Percentiles rank a stretch among this genome's conserved stretches.
phyloP scores from a whole-genome alignment of 1,284 basidiomycete species.

The Sporisorium iseilematis-ciliati region DNA sequence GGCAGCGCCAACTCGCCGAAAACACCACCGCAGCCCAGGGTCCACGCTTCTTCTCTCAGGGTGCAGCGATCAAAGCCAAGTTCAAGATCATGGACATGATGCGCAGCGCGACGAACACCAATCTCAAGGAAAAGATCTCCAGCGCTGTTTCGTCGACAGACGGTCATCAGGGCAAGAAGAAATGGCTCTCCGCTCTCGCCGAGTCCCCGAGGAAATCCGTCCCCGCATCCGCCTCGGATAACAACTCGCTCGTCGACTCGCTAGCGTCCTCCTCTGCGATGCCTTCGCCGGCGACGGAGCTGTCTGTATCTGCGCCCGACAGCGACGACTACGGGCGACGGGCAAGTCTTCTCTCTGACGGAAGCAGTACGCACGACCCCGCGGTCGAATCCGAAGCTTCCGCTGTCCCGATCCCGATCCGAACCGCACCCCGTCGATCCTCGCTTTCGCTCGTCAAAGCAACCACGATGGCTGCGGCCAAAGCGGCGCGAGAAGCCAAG shows the following conservation, averaged over 20 bases:
- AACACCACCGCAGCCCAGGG: slow-evolving; percentile 59
- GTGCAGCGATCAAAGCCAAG: slow-evolving; percentile 61
- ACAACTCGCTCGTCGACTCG: slow-evolving; percentile 31
- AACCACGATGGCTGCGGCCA: slow-evolving; percentile 22
- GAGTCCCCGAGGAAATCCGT: slow-evolving; percentile 23
- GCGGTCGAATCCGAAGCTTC: not conserved
- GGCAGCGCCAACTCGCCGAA: slow-evolving; percentile 34
- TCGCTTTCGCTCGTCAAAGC: slow-evolving; percentile 24
- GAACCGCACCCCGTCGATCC: slow-evolving; percentile 25
- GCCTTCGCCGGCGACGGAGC: slow-evolving; percentile 17
- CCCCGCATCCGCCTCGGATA: slow-evolving; percentile 23
- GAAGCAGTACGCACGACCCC: slow-evolving; percentile 7
- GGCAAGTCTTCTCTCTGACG: slow-evolving; percentile 21
- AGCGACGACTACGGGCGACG: slow-evolving; percentile 23
- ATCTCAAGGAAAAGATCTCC: slow-evolving; percentile 42
- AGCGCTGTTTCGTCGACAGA: slow-evolving; percentile 17
- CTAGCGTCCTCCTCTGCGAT: slow-evolving; percentile 11
- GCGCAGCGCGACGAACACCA: slow-evolving; percentile 38
- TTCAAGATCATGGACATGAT: slow-evolving; percentile 55
- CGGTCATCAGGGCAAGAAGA: slow-evolving; percentile 25
- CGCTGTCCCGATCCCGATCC: not conserved
- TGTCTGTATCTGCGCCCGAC: slow-evolving; percentile 1
- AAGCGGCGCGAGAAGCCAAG: slow-evolving; percentile 39
- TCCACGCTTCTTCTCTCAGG: slow-evolving; percentile 53
- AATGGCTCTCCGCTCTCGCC: slow-evolving; percentile 35